A percentile compares a stretch with the other conserved stretches of the same genome.
These are phyloP conservation scores for Typha latifolia DNA, from an alignment of 176 grass and related monocot species.

Conservation along the genomic window DNA sequence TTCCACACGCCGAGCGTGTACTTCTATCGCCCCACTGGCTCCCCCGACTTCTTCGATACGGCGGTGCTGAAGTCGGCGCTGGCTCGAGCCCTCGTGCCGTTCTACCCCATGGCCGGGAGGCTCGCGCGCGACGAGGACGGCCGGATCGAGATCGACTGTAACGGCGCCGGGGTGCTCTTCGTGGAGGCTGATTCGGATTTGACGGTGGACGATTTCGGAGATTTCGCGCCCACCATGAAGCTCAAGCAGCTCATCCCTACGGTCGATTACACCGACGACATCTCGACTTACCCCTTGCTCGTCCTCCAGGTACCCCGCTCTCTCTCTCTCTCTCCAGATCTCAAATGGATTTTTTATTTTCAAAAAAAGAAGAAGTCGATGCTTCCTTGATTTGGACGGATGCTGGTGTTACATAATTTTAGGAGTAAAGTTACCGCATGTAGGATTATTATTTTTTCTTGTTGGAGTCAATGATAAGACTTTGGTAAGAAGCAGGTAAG, in stretches of 20 bases:
- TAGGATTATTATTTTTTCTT: no score
- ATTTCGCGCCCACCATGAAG: conserved; percentile 87
- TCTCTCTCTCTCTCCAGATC: no score
- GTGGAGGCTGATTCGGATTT: conserved; percentile 56
- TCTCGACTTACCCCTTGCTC: conserved; percentile 63
- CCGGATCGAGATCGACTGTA: conserved; percentile 77
- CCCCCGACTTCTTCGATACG: conserved; percentile 42
- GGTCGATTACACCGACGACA: conserved; percentile 69
- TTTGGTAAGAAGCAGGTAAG: no score
- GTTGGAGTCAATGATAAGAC: no score
- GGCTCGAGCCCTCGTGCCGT: conserved; percentile 47
- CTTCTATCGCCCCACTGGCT: conserved; percentile 48
- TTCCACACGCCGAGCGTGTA: conserved; percentile 89
- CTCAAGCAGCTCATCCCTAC: conserved; percentile 64
- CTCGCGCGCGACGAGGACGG: conserved; percentile 66
- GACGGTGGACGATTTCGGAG: conserved; percentile 51
- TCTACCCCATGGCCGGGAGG: conserved; percentile 83
- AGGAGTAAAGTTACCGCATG: no score
- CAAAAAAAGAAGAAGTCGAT: no score
- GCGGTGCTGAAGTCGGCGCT: conserved; percentile 45
- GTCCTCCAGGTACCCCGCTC: conserved; percentile 51
- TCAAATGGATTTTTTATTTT: no score
- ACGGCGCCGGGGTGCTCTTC: conserved; percentile 65
- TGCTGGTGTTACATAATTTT: no score
- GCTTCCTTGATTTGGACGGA: no score